These are phyloP conservation scores for Solanum habrochaites DNA, from an alignment of 257 asterid genomes.

Conservation along the genomic window DNA sequence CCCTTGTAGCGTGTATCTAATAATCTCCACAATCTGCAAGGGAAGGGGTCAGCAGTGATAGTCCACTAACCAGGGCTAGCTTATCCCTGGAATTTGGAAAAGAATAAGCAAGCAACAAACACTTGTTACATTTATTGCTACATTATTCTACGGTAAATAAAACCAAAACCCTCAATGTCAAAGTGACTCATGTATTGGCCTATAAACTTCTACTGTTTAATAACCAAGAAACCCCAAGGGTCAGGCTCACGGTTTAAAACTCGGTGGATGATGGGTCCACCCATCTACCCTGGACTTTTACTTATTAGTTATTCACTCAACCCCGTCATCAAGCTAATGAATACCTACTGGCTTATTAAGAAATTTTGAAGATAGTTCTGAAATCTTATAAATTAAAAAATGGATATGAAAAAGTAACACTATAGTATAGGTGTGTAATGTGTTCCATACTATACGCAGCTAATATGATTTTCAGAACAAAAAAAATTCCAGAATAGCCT, in stretches of 20 bases:
- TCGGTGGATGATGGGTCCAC: neutral
- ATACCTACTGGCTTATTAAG: neutral
- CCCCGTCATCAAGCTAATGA: neutral
- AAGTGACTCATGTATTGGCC: neutral
- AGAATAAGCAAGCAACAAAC: neutral
- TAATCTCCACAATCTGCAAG: slow-evolving; percentile 71
- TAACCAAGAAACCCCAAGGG: neutral
- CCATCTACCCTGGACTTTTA: neutral
- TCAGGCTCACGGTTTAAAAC: neutral
- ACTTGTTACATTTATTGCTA: neutral
- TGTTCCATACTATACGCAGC: neutral
- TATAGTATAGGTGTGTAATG: neutral
- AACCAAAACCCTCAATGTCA: neutral
- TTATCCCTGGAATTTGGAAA: neutral
- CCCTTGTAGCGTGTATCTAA: slow-evolving; percentile 82
- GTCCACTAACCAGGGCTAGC: neutral
- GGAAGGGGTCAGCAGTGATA: neutral
- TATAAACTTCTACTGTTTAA: neutral
- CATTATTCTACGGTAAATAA: neutral
- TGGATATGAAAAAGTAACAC: neutral
- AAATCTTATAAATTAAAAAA: neutral
- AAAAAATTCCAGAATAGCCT: neutral
- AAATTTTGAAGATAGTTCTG: neutral
- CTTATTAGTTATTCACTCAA: neutral
- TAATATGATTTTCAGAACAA: neutral